Evolutionary conservation across 2,329 filamentous ascomycete species (phyloP), one percentile per base, ranked within the genome.

Genomic region (Ophiosphaerella herpotricha): DNA sequence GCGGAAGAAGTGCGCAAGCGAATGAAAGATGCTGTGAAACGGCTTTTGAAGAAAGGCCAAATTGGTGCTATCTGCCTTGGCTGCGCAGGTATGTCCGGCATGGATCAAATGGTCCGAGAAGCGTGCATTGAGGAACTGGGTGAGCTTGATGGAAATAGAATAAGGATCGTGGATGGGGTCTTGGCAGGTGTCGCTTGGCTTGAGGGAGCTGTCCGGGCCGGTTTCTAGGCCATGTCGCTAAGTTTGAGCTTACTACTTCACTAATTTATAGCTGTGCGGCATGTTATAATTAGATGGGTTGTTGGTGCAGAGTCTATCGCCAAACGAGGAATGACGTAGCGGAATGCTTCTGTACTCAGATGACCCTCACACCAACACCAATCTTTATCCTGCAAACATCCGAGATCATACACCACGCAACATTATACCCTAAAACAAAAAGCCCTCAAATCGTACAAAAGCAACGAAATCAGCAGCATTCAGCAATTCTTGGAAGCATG

Each of bases 1-100:
- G 80, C 81, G 0, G 83, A 84, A 7, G 79, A 88, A 53, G 85
- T 97, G 33, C 77, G 78, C 33, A 70, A 70, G 51, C 85, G 84
- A 63, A 84, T 97, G 67, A 85, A 80, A 58, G 80, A 84, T 13
- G 91, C 91, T 0, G 89, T 90, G 0, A 83, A 80, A 68, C 77
- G 80, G 43, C 75, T 96, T 23, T 73, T 96, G 24, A 70, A 67
- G 7, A 78, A 77, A 11, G 75, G 80, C 0, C 76, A 78, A 3
- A 82, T 92, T 0, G 77, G 79, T 4, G 88, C 86, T 21, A 83
- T 97, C 7, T 88, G 90, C 64, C 82, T 97, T 77, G 92, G 92
- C 0, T 97, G 92, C 70, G 92, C 90, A 2, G 92, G 91, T 0
- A 96, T 97, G 92, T 86, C 87, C 1, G 92, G 91, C 0, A 81